Evolutionary conservation across 345 rosid species (phyloP).

Genomic region (Salix viminalis): DNA sequence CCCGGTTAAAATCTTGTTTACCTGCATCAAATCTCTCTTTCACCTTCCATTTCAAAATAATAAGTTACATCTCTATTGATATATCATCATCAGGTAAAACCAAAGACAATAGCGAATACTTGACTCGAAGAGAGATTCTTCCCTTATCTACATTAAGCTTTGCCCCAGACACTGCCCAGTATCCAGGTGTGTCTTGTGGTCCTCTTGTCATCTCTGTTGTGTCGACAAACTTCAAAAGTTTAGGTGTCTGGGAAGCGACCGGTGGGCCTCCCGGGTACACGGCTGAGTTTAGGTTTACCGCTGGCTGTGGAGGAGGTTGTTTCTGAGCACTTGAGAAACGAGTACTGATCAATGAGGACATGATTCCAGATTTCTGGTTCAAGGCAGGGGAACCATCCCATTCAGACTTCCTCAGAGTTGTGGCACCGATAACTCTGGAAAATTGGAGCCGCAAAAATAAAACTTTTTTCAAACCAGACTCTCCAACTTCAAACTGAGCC

Average conservation of each 20-base stretch:
- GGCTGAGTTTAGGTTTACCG: slow-evolving; percentile 84
- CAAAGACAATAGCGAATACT: slow-evolving; percentile 59
- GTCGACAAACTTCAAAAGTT: slow-evolving; percentile 82
- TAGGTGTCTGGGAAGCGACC: slow-evolving; percentile 73
- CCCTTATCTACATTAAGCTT: slow-evolving; percentile 78
- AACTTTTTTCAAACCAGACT: slow-evolving; percentile 72
- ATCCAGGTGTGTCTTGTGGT: slow-evolving; percentile 86
- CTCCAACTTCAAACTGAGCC: slow-evolving; percentile 77
- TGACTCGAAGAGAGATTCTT: slow-evolving; percentile 78
- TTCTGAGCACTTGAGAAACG: slow-evolving; percentile 74
- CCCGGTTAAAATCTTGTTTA: neutral
- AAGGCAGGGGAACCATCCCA: slow-evolving; percentile 90
- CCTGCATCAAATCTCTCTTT: neutral
- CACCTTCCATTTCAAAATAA: neutral
- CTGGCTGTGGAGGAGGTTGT: slow-evolving; percentile 67
- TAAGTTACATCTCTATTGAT: neutral
- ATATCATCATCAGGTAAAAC: slow-evolving; percentile 23
- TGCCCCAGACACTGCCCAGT: slow-evolving; percentile 97
- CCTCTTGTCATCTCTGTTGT: slow-evolving; percentile 88
- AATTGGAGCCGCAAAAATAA: slow-evolving; percentile 76
- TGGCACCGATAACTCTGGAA: slow-evolving; percentile 56
- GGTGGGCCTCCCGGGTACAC: slow-evolving; percentile 97
- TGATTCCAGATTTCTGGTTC: slow-evolving; percentile 71
- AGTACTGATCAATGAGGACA: slow-evolving; percentile 83
- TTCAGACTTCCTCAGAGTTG: slow-evolving; percentile 44